Evolutionary conservation across 78 protist genomes (phyloP).

Genomic region (Pigoraptor vietnamica): DNA sequence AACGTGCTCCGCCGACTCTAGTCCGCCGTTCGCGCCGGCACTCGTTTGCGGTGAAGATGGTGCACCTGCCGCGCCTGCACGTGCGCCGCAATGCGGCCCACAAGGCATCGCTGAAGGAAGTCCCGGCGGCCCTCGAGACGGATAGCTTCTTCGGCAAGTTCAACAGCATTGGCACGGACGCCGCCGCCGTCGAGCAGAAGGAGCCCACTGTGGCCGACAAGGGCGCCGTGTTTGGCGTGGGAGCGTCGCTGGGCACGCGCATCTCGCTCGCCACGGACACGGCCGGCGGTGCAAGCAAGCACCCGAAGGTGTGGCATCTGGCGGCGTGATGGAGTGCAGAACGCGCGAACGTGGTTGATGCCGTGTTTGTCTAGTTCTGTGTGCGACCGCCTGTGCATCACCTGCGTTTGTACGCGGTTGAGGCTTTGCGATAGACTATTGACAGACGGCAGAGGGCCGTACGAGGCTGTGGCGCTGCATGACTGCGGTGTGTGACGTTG

Average conservation of each 20-base stretch:
- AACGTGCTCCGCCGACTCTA: no score
- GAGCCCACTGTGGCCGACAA: neutral
- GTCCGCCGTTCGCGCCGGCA: no score
- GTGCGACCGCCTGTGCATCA: no score
- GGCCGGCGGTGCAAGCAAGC: neutral
- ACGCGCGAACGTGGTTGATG: neutral
- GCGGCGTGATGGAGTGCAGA: neutral
- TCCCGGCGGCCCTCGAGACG: neutral
- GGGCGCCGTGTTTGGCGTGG: neutral
- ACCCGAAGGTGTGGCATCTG: neutral
- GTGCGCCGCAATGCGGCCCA: neutral
- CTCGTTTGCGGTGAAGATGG: no score
- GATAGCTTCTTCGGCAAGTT: neutral
- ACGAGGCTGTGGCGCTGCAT: no score
- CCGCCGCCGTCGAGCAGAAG: neutral
- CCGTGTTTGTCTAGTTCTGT: neutral
- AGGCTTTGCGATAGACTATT: no score
- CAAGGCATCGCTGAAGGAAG: neutral
- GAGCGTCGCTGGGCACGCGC: neutral
- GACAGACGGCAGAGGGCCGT: no score
- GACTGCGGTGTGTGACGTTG: no score
- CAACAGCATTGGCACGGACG: neutral
- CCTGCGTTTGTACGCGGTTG: no score
- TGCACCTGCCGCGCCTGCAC: neutral
- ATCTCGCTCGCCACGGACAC: neutral